phyloP scores from a whole-genome alignment of 179 eudicot species.

The Pouteria campechiana region DNA sequence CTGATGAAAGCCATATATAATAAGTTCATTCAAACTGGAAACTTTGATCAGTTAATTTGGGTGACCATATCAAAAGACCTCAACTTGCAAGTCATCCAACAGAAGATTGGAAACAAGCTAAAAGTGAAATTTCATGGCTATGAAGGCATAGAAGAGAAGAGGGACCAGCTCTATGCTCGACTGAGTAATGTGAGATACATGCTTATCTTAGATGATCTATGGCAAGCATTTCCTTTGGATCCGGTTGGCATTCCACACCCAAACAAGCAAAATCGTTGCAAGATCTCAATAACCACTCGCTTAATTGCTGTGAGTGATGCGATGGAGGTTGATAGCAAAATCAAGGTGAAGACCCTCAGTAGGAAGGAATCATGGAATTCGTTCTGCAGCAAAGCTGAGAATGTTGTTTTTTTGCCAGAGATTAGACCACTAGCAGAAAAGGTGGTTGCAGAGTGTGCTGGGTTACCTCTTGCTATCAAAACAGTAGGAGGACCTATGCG shows the following conservation, averaged over 20 bases:
- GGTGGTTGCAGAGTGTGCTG: conserved; percentile 1
- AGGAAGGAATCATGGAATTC: conserved; percentile 5
- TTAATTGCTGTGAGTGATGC: conserved; percentile 2
- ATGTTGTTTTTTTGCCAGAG: not conserved
- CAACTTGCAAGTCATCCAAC: conserved; percentile 1
- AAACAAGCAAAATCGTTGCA: not conserved
- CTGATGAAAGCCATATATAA: conserved; percentile 5
- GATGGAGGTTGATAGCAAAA: conserved; percentile 1
- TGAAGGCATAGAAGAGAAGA: conserved; percentile 4
- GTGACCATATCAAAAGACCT: conserved; percentile 3
- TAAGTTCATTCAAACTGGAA: not conserved
- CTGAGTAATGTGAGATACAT: not conserved
- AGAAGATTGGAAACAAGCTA: not conserved
- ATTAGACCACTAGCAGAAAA: conserved; percentile 1
- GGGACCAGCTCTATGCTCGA: not conserved
- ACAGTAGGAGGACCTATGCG: conserved; percentile 5
- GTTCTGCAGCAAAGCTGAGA: not conserved
- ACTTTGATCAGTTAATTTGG: conserved; percentile 5
- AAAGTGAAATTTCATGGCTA: not conserved
- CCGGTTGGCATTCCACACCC: not conserved
- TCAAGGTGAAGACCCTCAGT: conserved; percentile 1
- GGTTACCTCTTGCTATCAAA: conserved; percentile 4
- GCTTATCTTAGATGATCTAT: conserved; percentile 8
- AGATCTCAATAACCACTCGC: conserved; percentile 4
- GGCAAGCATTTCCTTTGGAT: conserved; percentile 1